Evolutionary conservation across 2,329 filamentous ascomycete species (phyloP).

Genomic region (Penicillium sp.): DNA sequence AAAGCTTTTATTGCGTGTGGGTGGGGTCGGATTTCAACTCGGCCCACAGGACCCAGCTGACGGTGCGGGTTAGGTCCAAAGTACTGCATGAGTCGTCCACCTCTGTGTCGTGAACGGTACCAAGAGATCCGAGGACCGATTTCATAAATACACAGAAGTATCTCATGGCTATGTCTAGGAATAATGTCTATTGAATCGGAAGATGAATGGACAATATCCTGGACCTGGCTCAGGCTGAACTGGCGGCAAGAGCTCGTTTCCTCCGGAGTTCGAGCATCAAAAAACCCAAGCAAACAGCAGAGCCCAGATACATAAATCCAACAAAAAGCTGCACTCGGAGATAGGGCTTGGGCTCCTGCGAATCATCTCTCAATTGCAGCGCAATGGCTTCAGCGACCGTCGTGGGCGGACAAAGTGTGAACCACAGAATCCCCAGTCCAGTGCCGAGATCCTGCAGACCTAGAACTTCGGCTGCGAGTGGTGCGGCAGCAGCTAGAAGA

Average conservation of each 20-base stretch:
- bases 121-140: too few relatives aligned
- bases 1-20: too few relatives aligned
- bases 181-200: too few relatives aligned
- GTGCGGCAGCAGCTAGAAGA: constrained; percentile 2
- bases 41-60: background rate
- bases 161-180: too few relatives aligned
- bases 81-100: background rate
- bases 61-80: background rate
- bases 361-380: background rate
- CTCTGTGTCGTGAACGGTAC: too few relatives aligned
- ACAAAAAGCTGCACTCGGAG: background rate
- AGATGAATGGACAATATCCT: background rate
- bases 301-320: constrained; percentile 2
- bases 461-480: constrained; percentile 8
- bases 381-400: constrained; percentile 10
- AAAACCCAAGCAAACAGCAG: background rate
- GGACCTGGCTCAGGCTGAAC: background rate
- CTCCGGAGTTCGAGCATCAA: background rate
- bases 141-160: too few relatives aligned
- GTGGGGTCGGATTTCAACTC: background rate
- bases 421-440: constrained; percentile 5
- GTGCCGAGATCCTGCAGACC: background rate
- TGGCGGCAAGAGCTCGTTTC: background rate
- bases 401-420: constrained; percentile 1
- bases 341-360: background rate